Conservation (phyloP, 768 basidiomycete species). For the Gymnopilus junonius region DNA sequence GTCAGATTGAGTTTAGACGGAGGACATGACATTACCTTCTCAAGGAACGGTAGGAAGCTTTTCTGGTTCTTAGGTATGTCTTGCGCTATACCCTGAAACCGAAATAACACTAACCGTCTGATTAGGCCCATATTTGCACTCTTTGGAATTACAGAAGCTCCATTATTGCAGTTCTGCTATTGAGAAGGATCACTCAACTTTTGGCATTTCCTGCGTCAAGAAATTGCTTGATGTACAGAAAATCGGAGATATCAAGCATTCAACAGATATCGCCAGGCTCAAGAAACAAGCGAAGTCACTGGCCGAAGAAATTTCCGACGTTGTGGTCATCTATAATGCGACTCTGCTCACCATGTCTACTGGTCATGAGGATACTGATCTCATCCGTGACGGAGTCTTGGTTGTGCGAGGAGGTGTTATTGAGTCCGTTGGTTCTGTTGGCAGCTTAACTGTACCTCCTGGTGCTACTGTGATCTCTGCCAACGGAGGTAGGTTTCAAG, state of each 20-base stretch:
- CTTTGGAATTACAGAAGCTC: slow-evolving; percentile 58
- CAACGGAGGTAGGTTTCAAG: slow-evolving; percentile 54
- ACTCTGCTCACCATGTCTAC: slow-evolving; percentile 73
- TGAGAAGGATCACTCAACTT: slow-evolving; percentile 50
- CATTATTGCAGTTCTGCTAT: slow-evolving; percentile 52
- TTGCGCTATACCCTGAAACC: background rate
- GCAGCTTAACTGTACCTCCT: slow-evolving; percentile 35
- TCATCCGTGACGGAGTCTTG: slow-evolving; percentile 57
- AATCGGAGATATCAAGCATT: slow-evolving; percentile 54
- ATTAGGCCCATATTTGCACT: slow-evolving; percentile 67
- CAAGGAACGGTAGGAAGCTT: slow-evolving; percentile 62
- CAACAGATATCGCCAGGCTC: slow-evolving; percentile 63
- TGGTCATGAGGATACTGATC: slow-evolving; percentile 49
- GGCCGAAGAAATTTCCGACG: slow-evolving; percentile 38
- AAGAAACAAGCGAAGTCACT: slow-evolving; percentile 49
- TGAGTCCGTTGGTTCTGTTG: slow-evolving; percentile 45
- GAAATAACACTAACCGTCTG: background rate
- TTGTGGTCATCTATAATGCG: slow-evolving; percentile 67
- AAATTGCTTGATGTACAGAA: slow-evolving; percentile 60
- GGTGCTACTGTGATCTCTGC: slow-evolving; percentile 58
- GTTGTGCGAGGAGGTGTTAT: slow-evolving; percentile 63
- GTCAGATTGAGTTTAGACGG: slow-evolving; percentile 72
- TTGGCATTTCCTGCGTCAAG: slow-evolving; percentile 68
- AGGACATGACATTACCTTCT: slow-evolving; percentile 71
- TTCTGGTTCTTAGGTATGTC: slow-evolving; percentile 75